A percentile compares a stretch with the other conserved stretches of the same genome.
These are phyloP conservation scores for Geranium incanum DNA, from an alignment of 441 rosid genomes.

Conservation along the genomic window DNA sequence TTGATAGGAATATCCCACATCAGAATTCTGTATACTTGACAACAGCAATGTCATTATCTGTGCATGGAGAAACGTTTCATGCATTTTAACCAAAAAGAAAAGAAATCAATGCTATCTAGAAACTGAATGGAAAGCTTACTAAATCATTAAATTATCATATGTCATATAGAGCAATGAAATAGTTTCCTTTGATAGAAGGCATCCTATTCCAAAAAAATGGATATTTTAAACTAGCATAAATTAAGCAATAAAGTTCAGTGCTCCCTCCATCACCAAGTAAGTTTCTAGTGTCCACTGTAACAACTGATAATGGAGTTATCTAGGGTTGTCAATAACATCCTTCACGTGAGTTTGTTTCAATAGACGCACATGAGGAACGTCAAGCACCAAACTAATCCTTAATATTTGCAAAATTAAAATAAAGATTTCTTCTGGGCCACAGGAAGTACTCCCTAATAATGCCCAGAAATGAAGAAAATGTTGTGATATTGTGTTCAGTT, in stretches of 20 bases:
- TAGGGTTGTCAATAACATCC: not conserved
- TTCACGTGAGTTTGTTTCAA: not conserved
- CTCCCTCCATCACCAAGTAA: not conserved
- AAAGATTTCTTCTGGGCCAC: not conserved
- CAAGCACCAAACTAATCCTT: not conserved
- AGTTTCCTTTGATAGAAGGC: not conserved
- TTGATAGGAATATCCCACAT: not conserved
- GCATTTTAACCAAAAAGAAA: not conserved
- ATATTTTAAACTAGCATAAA: not conserved
- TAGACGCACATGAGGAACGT: not conserved
- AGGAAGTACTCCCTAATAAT: not conserved
- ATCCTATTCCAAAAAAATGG: not conserved
- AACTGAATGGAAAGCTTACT: not conserved
- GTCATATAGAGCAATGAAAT: not conserved
- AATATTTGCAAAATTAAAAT: not conserved
- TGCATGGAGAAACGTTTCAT: not conserved
- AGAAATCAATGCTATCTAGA: not conserved
- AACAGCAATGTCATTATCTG: not conserved
- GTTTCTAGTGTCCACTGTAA: not conserved
- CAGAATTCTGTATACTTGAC: slow-evolving; percentile 3
- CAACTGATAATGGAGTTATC: not conserved
- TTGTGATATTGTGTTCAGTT: not conserved
- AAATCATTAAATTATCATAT: not conserved
- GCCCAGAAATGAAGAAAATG: not conserved
- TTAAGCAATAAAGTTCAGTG: not conserved